Evolutionary conservation across 2,329 filamentous ascomycete genomes (phyloP).

Genomic region (Lecanicillium sp.): DNA sequence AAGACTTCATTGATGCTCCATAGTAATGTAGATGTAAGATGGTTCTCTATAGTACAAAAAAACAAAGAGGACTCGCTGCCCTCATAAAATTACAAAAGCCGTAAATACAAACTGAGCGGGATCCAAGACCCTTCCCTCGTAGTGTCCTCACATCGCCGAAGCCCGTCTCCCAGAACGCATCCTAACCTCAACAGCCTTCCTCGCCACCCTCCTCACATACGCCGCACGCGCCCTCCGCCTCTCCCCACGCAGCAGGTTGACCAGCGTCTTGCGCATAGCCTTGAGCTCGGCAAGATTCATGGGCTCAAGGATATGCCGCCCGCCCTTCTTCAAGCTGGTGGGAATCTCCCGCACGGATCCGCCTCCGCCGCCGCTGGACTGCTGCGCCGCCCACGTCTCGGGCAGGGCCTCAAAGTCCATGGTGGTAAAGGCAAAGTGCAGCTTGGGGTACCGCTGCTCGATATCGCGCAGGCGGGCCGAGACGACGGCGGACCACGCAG

Average conservation of each 20-base stretch:
- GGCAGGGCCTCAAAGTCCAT: constrained; percentile 21
- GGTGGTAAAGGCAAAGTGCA: constrained; percentile 32
- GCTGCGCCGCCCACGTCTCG: constrained; percentile 13
- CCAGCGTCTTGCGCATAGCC: constrained; percentile 15
- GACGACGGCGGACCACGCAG: constrained; percentile 40
- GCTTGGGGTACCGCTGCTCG: constrained; percentile 28
- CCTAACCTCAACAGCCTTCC: too few species aligned
- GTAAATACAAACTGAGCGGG: too few species aligned
- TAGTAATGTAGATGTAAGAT: not conserved
- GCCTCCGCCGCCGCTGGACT: not conserved
- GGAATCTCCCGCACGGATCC: not conserved
- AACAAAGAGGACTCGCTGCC: constrained; percentile 1
- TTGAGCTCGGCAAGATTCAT: constrained; percentile 19
- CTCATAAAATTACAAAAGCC: not conserved
- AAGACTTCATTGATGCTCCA: constrained; percentile 3
- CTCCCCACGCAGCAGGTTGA: constrained; percentile 11
- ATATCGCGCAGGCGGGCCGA: constrained; percentile 31
- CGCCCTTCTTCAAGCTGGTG: constrained; percentile 18
- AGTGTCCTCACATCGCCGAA: too few species aligned
- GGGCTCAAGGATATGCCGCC: constrained; percentile 19
- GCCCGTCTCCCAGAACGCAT: too few species aligned
- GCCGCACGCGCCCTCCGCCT: not conserved
- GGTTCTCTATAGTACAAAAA: not conserved
- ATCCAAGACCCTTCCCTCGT: too few species aligned
- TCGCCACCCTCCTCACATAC: not conserved